Evolutionary conservation across 257 asterid genomes (phyloP).

Genomic region (Solanum dulcamara): DNA sequence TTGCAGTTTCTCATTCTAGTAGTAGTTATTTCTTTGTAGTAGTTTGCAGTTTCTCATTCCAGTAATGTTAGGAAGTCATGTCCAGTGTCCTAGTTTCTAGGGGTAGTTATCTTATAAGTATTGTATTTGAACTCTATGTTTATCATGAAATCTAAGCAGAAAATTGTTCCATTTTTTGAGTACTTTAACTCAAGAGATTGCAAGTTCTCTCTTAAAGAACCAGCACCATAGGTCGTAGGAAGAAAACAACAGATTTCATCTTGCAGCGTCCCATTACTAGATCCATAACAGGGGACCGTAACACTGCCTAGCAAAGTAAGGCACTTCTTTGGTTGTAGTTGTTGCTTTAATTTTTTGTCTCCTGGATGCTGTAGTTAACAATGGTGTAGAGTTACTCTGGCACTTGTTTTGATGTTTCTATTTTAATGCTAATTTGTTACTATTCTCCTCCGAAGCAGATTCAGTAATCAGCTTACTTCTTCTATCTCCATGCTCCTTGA

Average conservation of each 20-base stretch:
- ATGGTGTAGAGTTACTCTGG: conserved; percentile 23
- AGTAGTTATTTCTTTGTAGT: not conserved
- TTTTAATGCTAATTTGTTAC: not conserved
- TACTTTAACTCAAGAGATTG: not conserved
- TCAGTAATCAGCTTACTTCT: not conserved
- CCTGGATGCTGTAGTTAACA: conserved; percentile 16
- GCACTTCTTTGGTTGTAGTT: conserved; percentile 20
- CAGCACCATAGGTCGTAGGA: not conserved
- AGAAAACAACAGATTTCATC: not conserved
- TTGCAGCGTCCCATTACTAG: not conserved
- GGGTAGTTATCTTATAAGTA: not conserved
- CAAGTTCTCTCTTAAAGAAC: not conserved
- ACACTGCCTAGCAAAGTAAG: conserved; percentile 34
- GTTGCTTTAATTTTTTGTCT: conserved; percentile 27
- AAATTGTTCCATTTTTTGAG: not conserved
- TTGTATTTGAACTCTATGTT: not conserved
- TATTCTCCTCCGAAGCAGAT: not conserved
- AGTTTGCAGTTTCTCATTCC: not conserved
- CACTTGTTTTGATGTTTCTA: conserved; percentile 4
- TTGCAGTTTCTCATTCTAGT: not conserved
- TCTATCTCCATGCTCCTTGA: not conserved
- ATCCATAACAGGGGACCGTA: not conserved
- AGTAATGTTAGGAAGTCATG: not conserved
- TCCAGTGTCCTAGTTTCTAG: not conserved
- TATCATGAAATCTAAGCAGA: not conserved